Evolutionary conservation across 2,329 filamentous ascomycete genomes (phyloP), one percentile per base, ranked within the genome.

Genomic region (Phyllosticta paracitricarpa): DNA sequence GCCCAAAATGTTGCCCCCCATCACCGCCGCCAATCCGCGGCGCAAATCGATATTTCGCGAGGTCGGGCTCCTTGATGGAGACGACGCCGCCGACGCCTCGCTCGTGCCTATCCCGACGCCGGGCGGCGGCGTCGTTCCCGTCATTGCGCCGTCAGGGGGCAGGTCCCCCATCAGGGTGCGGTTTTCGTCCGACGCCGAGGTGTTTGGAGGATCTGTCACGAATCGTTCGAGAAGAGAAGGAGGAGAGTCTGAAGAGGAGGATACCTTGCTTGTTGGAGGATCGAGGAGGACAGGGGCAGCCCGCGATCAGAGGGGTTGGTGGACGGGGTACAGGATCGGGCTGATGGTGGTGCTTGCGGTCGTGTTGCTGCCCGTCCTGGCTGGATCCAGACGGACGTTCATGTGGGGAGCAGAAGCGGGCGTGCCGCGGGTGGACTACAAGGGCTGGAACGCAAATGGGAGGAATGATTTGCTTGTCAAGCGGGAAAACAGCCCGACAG

Each of bases 401-500:
- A 40, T 17, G 14, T 40, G 33, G 33, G 33, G 33, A 8, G 33
- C 33, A 12, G 33, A 40, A 17, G 33, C 33, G 1, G 14, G 33
- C 33, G 33, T 40, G 33, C 33, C 33, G 33, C 33, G 33, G 33
- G 33, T 40, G 33, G 33, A 40, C 14, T 40, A 40, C 33, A 40
- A 40, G 4, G 33, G 14, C 4, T 40, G 33, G 33, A 40, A 10
- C 10, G 14, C 10, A 40, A 40, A 40, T 4, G 14, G 33, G 33
- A 40, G 33, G 10, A 17, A 14, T 10, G 33, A 40, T 10, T 17
- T 40, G 33, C 33, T 61, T 2, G 24, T 19, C 14, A 69, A 64
- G 51, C 65, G 73, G 54, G 69, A 69, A 4, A 68, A 75, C 25
- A 68, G 70, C 12, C 65, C 67, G 22, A 71, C 70, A 0, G 65